phyloP scores from a whole-genome alignment of 1,284 basidiomycete genomes.

The Naganishia cerealis region DNA sequence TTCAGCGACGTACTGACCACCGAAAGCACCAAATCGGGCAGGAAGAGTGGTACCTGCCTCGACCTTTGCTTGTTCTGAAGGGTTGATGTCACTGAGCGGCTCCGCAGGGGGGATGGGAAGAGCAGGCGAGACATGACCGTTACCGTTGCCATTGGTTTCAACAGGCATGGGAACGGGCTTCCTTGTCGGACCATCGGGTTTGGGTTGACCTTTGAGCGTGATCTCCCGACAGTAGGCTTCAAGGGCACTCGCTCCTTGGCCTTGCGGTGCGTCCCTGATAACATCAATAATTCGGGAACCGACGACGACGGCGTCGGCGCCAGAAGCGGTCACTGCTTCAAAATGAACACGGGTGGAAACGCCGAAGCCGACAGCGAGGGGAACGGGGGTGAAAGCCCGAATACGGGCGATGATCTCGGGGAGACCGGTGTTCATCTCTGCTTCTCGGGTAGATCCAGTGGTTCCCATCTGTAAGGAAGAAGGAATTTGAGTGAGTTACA shows the following conservation, averaged over 20 bases:
- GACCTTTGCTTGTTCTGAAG: conserved; percentile 10
- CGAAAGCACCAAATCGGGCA: conserved; percentile 87
- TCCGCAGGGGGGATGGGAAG: conserved; percentile 48
- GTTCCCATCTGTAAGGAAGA: conserved; percentile 78
- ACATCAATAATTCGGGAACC: conserved; percentile 81
- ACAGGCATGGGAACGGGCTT: conserved; percentile 31
- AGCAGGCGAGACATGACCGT: conserved; percentile 41
- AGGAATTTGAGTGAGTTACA: not conserved
- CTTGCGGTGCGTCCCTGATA: conserved; percentile 60
- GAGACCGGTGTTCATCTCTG: conserved; percentile 70
- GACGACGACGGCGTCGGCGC: conserved; percentile 92
- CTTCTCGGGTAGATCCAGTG: conserved; percentile 79
- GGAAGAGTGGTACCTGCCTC: conserved; percentile 62
- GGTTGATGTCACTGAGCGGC: conserved; percentile 41
- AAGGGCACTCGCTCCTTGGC: conserved; percentile 61
- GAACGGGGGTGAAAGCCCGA: conserved; percentile 69
- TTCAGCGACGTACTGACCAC: conserved; percentile 96
- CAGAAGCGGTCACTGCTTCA: conserved; percentile 75
- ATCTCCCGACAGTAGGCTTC: conserved; percentile 74
- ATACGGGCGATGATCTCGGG: conserved; percentile 75
- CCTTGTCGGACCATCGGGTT: conserved; percentile 46
- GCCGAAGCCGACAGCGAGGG: conserved; percentile 94
- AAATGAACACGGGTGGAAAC: conserved; percentile 91
- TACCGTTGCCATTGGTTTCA: conserved; percentile 28
- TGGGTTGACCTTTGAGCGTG: conserved; percentile 60